phyloP scores from a whole-genome alignment of 2,329 filamentous ascomycete species.

The Albifimbria verrucaria region DNA sequence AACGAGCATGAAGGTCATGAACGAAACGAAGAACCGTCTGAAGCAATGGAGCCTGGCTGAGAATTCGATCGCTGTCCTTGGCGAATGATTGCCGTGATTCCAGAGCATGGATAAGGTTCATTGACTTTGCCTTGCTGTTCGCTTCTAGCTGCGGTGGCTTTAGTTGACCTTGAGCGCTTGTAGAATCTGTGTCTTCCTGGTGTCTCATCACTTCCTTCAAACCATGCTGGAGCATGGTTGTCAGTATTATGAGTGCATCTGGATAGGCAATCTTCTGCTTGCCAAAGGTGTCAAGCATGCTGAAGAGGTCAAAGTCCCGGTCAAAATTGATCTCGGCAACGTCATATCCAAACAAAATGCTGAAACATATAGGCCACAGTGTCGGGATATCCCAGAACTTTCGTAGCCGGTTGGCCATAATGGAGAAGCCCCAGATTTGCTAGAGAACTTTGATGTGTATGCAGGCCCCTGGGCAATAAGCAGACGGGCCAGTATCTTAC shows the following conservation, averaged over 20 bases:
- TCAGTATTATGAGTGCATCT: slow-evolving; percentile 76
- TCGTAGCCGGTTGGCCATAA: slow-evolving; percentile 78
- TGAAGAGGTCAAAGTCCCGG: slow-evolving; percentile 69
- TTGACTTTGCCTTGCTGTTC: slow-evolving; percentile 43
- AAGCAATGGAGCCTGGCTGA: slow-evolving; percentile 59
- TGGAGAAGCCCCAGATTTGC: slow-evolving; percentile 83
- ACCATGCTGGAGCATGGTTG: slow-evolving; percentile 82
- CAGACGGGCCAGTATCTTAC: slow-evolving; percentile 79
- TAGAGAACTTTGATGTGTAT: slow-evolving; percentile 81
- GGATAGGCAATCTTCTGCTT: slow-evolving; percentile 67
- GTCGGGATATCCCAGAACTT: slow-evolving; percentile 85
- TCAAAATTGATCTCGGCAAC: slow-evolving; percentile 72
- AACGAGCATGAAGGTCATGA: slow-evolving; percentile 73
- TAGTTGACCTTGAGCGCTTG: slow-evolving; percentile 17
- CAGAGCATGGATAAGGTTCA: slow-evolving; percentile 62
- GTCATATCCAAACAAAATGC: slow-evolving; percentile 82
- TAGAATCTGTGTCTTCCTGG: slow-evolving; percentile 58
- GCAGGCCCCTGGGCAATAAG: slow-evolving; percentile 76
- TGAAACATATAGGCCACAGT: slow-evolving; percentile 85
- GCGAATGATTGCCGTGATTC: slow-evolving; percentile 38
- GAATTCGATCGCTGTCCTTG: slow-evolving; percentile 44
- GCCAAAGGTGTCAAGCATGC: slow-evolving; percentile 71
- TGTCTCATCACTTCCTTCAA: slow-evolving; percentile 66
- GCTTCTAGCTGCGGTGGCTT: neutral
- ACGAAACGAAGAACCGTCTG: slow-evolving; percentile 78